Evolutionary conservation across 1,284 basidiomycete genomes (phyloP).

Genomic region (Coniferiporia weirii): DNA sequence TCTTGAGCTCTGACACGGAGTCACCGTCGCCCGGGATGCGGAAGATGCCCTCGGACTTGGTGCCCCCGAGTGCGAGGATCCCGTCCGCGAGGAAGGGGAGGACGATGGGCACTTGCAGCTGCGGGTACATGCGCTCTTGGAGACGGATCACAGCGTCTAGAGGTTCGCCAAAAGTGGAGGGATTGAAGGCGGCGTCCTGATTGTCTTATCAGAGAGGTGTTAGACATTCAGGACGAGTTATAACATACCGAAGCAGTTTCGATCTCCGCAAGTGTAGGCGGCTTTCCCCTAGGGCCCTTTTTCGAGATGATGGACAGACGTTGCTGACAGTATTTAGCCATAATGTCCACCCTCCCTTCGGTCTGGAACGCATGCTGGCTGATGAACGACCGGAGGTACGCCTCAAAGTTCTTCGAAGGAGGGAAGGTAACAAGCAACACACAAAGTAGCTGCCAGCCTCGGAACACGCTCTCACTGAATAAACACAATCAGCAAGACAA

Average conservation of each 20-base stretch:
- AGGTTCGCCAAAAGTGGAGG: slow-evolving; percentile 87
- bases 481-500: slow-evolving; percentile 3
- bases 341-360: slow-evolving; percentile 76
- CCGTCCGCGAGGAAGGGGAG: slow-evolving; percentile 89
- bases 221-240: not conserved
- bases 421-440: slow-evolving; percentile 84
- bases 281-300: slow-evolving; percentile 80
- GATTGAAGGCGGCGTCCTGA: slow-evolving; percentile 88
- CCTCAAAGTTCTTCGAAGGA: slow-evolving; percentile 86
- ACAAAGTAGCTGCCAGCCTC: slow-evolving; percentile 88
- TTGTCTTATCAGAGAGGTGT: slow-evolving; percentile 1
- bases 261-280: slow-evolving; percentile 76
- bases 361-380: slow-evolving; percentile 58
- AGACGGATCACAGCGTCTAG: slow-evolving; percentile 77
- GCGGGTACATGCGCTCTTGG: slow-evolving; percentile 80
- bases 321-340: slow-evolving; percentile 82
- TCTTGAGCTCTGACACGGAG: slow-evolving; percentile 77
- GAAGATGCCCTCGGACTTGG: slow-evolving; percentile 84
- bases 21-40: slow-evolving; percentile 86
- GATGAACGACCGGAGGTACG: slow-evolving; percentile 75
- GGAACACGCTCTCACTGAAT: slow-evolving; percentile 72
- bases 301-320: slow-evolving; percentile 67
- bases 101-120: slow-evolving; percentile 82
- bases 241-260: slow-evolving; percentile 75
- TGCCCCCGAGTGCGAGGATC: slow-evolving; percentile 82